Base-by-base conservation (phyloP, 768 basidiomycete species). In the Lactarius indigo region DNA sequence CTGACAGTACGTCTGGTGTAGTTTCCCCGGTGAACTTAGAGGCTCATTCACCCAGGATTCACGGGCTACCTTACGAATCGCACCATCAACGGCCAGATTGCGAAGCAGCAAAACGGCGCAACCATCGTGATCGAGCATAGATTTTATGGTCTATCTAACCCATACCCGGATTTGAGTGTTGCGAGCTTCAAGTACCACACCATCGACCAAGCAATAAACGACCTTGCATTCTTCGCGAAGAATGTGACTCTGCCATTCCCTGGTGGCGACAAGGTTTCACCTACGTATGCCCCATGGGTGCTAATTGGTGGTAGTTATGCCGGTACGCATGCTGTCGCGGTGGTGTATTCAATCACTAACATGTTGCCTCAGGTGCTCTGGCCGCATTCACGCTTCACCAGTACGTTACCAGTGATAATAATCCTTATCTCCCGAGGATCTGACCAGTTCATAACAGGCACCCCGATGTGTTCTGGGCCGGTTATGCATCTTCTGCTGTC, bases 381-480 rank as follows among this genome's bases (percentile, higher is more conserved):
- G 85, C 85, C 0, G 85, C 85, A 66, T 89, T 83, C 82, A 84
- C 87, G 2, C 85, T 90, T 86, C 85, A 85, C 61, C 85, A 87
- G 88, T 88, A 66, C 68, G 56, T 55, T 5, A 13, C 35, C 13
- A 2, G 0, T 1, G 20, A 9, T n/a, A 20, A n/a, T 41, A 42
- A 9, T 58, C 1, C 20, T 5, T 20, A 44, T 23, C 17, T 44
- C 5, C 26, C 30, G 33, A 33, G 47, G 18, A 39, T 60, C 57
- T 44, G 35, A n/a, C 52, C 31, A 55, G n/a, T 42, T 50, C 28
- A 52, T n/a, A 20, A 26, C 71, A 87, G 87, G 71, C 84, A 86
- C 73, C 86, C 86, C 1, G 81, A 70, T 59, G 72, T 87, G 8
- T 89, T 90, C 42, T 44, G 78, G 61, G 85, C 85, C 18, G 87